Conservation (phyloP, 345 rosid species). For the Populus euphratica region DNA sequence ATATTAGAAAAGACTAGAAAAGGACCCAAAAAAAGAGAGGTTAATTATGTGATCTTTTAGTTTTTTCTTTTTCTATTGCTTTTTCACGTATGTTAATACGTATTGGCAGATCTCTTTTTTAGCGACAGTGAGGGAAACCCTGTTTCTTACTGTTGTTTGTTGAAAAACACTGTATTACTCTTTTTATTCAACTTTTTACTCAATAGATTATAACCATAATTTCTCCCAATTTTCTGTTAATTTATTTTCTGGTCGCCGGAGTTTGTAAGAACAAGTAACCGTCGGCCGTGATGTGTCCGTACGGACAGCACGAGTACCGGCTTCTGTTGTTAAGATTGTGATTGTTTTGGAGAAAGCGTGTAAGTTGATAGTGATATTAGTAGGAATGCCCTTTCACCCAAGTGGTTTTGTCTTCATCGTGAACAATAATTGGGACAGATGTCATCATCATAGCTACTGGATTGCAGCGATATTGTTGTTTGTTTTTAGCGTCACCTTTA, state of each 20-base stretch:
- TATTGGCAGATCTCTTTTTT: slow-evolving; percentile 31
- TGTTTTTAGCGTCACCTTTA: too few relatives aligned
- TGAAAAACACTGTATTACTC: slow-evolving; percentile 8
- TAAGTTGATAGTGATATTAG: not conserved
- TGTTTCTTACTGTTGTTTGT: slow-evolving; percentile 27
- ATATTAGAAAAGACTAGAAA: slow-evolving; percentile 7
- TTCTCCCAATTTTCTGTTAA: not conserved
- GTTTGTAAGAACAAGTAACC: not conserved
- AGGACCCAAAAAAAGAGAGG: slow-evolving; percentile 5
- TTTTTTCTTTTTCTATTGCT: slow-evolving; percentile 1
- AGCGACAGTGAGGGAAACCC: slow-evolving; percentile 21
- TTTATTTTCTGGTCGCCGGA: not conserved
- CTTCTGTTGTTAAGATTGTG: not conserved
- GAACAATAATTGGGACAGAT: not conserved
- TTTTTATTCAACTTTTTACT: not conserved
- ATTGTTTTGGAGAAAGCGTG: not conserved
- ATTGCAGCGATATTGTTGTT: not conserved
- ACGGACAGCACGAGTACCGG: not conserved
- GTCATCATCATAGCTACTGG: not conserved
- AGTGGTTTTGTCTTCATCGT: not conserved
- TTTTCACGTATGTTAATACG: slow-evolving; percentile 23
- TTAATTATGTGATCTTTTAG: slow-evolving; percentile 13
- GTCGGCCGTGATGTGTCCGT: not conserved
- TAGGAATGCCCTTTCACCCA: not conserved
- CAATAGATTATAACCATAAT: slow-evolving; percentile 5